Base-by-base conservation (phyloP, 768 basidiomycete species). In the Hysterangium stoloniferum region DNA sequence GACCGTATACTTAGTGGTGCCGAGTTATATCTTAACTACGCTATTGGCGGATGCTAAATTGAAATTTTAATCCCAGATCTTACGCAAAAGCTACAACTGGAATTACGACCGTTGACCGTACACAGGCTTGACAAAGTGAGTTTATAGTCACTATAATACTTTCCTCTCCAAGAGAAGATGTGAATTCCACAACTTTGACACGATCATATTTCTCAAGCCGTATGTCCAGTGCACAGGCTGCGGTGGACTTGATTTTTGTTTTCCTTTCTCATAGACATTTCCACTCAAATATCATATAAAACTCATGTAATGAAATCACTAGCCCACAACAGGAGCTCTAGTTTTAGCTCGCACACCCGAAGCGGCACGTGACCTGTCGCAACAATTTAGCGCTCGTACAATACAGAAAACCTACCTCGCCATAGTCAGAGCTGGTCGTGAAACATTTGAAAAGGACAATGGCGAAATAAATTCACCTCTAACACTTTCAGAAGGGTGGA, bases 61-160 rank as follows among this genome's bases (percentile, higher is more conserved):
- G 57, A 20, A 41, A 41, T 32, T 7, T 13, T 50, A 7, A 38
- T 38, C 37, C 27, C 36, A 66, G 61, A 71, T 41, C 53, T 65
- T 32, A 58, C 61, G 31, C 41, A 57, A 20, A 57, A 59, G 43
- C 62, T 76, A 43, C 55, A 59, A 12, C 58, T 75, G 42, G 56
- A 59, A 13, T 56, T 49, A 22, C 52, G 62, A n/a, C 80, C 76
- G 6, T 67, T 68, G 47, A 66, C 76, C 5, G 74, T 84, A 19
- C 84, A 86, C 59, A 74, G 84, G 12, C 70, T 86, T 4, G 83
- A 85, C 66, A 82, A 80, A 69, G 84, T 79, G 31, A 45, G 44
- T 33, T 3, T 32, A 19, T 22, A 13, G 61, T 55, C 13, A 4
- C 27, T 27, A 44, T 29, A 19, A n/a, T 20, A 37, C 6, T 13